Base-by-base conservation (phyloP, 768 basidiomycete species). In the Psilocybe subaeruginosa region DNA sequence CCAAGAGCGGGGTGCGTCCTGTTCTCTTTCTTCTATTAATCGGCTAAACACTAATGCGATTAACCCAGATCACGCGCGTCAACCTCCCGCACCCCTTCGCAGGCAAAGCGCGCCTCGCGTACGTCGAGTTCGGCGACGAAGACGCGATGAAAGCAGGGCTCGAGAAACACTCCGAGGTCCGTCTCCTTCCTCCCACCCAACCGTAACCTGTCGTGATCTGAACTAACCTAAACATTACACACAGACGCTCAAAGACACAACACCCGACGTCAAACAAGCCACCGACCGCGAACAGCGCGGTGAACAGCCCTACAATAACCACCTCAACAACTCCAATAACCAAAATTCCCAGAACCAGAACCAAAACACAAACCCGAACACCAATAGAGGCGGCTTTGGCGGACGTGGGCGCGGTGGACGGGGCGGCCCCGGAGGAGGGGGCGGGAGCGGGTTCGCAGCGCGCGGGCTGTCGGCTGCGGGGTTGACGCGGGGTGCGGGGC, bases 71-170 rank as follows among this genome's bases (percentile, higher is more conserved):
- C 67, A 88, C 85, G 31, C 83, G 85, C 54, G 80, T 95, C 54
- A 80, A 82, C 61, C 81, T 89, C 60, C 91, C 90, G 0, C 64
- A 74, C 64, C 59, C 72, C 11, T 80, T 74, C 66, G 66, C 74
- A 3, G 83, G 84, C 8, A 84, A 87, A 49, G 74, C 79, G 57
- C 85, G 82, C 65, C 79, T 94, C 59, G 92, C 88, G 1, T 97
- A 94, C 70, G 85, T 97, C 55, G 95, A 97, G 70, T 97, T 97
- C 74, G 90, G 86, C 3, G 91, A 93, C 67, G 93, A 96, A 68
- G 91, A 90, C 49, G 80, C 87, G 8, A 92, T 95, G 91, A 91
- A 86, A 66, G 83, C 80, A 17, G 95, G 90, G 0, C 76, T 96
- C 19, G 87, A 85, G 59, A 90, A 87, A 67, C 89, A 92, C 64